Percentiles rank a stretch among this genome's conserved stretches.
These are phyloP conservation scores for Pseudozyma thailandica DNA, from an alignment of 1,284 basidiomycete species.

Conservation along the genomic window DNA sequence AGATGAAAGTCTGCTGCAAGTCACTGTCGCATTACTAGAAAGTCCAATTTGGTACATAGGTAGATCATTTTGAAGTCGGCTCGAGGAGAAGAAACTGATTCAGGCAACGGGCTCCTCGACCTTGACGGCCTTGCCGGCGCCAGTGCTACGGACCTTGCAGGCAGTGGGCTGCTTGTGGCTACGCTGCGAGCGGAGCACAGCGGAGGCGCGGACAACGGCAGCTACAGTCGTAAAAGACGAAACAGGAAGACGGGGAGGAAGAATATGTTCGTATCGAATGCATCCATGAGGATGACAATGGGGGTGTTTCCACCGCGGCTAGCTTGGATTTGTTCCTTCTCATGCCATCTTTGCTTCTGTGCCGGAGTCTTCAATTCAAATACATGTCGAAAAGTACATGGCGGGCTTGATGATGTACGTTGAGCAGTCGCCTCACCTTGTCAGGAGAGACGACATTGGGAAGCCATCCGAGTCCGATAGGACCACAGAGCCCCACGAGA, in stretches of 20 bases:
- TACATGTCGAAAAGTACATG: background rate
- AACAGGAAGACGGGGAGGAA: background rate
- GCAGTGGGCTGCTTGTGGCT: conserved; percentile 46
- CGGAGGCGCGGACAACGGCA: conserved; percentile 64
- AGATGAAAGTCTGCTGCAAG: conserved; percentile 8
- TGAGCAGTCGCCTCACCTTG: conserved; percentile 28
- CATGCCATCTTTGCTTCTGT: background rate
- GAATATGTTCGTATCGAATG: conserved; percentile 18
- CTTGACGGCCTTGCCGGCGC: conserved; percentile 47
- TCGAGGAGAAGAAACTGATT: conserved; percentile 2
- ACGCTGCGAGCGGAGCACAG: conserved; percentile 60
- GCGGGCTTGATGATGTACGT: conserved; percentile 23
- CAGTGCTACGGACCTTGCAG: conserved; percentile 50
- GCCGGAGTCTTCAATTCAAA: background rate
- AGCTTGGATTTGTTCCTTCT: background rate
- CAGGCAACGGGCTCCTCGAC: conserved; percentile 42
- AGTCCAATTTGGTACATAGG: conserved; percentile 4
- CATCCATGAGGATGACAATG: background rate
- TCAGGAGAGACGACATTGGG: conserved; percentile 25
- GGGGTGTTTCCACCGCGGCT: background rate
- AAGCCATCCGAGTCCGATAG: conserved; percentile 30
- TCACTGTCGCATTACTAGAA: conserved; percentile 18
- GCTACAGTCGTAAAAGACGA: conserved; percentile 31
- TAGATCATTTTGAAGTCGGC: conserved; percentile 9
- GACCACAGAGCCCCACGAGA: conserved; percentile 29